phyloP scores from a whole-genome alignment of 2,329 filamentous ascomycete genomes.

The Colletotrichum sp. region DNA sequence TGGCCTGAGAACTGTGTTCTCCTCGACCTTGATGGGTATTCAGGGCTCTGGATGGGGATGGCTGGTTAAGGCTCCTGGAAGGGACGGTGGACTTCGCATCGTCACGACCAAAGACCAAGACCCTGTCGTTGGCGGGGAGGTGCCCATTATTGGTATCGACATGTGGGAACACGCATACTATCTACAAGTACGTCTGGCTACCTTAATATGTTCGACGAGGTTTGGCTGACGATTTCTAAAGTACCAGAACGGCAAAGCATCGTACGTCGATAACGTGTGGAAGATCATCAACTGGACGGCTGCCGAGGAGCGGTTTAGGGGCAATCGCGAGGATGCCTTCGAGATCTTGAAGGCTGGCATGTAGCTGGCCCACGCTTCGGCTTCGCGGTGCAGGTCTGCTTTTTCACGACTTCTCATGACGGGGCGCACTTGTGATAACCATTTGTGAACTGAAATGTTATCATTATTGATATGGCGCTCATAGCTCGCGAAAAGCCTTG shows the following conservation, averaged over 20 bases:
- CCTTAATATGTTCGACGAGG: not conserved
- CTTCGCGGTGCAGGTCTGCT: accelerated
- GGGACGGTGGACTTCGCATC: slow-evolving; percentile 65
- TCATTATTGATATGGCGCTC: not conserved
- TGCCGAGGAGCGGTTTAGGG: slow-evolving; percentile 66
- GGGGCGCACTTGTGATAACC: not conserved
- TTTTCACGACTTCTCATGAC: not conserved
- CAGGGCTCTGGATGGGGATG: slow-evolving; percentile 91
- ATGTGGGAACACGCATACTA: slow-evolving; percentile 98
- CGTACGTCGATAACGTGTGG: slow-evolving; percentile 80
- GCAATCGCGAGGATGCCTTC: slow-evolving; percentile 50
- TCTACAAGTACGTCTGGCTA: slow-evolving; percentile 62
- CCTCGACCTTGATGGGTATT: slow-evolving; percentile 68
- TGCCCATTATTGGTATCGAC: slow-evolving; percentile 80
- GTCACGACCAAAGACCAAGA: slow-evolving; percentile 87
- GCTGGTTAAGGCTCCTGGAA: slow-evolving; percentile 68
- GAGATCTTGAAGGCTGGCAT: slow-evolving; percentile 42
- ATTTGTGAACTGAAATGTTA: not conserved
- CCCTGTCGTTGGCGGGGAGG: slow-evolving; percentile 62
- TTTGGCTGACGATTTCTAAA: slow-evolving; percentile 43
- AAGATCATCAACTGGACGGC: slow-evolving; percentile 80
- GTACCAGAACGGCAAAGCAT: slow-evolving; percentile 78
- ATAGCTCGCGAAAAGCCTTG: accelerated
- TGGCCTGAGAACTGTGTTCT: slow-evolving; percentile 70
- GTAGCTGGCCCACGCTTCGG: accelerated